These are phyloP conservation scores for Colletotrichum ledebouriae DNA, from an alignment of 2,329 filamentous ascomycete genomes.

Conservation along the genomic window DNA sequence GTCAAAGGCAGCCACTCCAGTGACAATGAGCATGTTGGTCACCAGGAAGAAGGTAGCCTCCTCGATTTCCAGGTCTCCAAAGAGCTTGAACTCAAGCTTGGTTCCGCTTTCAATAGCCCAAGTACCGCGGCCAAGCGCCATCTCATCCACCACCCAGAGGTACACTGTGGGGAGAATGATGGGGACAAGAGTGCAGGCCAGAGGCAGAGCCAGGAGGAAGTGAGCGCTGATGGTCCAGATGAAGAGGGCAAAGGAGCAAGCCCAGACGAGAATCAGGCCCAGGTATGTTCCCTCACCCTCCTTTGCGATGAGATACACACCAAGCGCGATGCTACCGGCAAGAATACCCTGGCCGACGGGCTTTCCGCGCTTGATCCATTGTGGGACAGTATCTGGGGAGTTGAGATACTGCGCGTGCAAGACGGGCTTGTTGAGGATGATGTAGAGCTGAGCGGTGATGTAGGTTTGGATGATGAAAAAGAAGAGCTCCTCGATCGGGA, in stretches of 20 bases:
- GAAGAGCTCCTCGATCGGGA: conserved; percentile 80
- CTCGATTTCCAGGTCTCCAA: conserved; percentile 77
- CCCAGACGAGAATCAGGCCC: conserved; percentile 78
- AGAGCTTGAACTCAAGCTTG: conserved; percentile 74
- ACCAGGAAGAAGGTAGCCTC: conserved; percentile 81
- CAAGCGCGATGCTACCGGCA: conserved; percentile 57
- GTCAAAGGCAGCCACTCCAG: conserved; percentile 77
- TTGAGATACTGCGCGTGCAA: conserved; percentile 61
- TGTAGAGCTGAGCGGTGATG: conserved; percentile 77
- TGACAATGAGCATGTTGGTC: conserved; percentile 78
- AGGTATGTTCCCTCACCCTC: conserved; percentile 72
- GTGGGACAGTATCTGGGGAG: conserved; percentile 48
- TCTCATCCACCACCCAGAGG: conserved; percentile 79
- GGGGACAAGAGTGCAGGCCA: conserved; percentile 68
- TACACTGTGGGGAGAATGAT: conserved; percentile 76
- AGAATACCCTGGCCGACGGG: conserved; percentile 65
- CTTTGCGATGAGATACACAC: conserved; percentile 59
- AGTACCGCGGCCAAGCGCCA: conserved; percentile 75
- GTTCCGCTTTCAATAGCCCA: conserved; percentile 79
- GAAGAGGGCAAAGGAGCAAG: conserved; percentile 73
- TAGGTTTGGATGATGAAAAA: conserved; percentile 85
- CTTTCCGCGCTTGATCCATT: conserved; percentile 49
- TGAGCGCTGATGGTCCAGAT: conserved; percentile 75
- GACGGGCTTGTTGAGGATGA: conserved; percentile 75
- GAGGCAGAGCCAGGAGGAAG: conserved; percentile 72